Conservation (phyloP, 2,329 filamentous ascomycete species). For the Capronia coronata region DNA sequence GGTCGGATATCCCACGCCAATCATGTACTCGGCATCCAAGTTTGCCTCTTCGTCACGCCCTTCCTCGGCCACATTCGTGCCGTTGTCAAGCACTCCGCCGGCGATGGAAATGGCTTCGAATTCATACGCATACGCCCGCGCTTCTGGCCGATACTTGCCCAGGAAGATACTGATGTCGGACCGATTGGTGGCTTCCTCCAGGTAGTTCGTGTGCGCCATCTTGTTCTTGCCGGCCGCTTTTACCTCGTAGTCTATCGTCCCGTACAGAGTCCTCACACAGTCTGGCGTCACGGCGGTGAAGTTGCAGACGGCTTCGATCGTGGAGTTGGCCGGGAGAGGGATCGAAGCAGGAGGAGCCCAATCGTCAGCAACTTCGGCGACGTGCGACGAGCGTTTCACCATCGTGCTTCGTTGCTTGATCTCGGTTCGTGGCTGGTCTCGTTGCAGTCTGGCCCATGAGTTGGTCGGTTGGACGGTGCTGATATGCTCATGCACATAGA, state of each 20-base stretch:
- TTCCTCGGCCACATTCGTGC: conserved; percentile 17
- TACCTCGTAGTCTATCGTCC: conserved; percentile 49
- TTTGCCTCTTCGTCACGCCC: conserved; percentile 19
- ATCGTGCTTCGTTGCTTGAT: not conserved
- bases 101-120: conserved; percentile 32
- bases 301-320: conserved; percentile 43
- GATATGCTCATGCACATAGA: conserved; percentile 24
- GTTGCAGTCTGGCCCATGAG: conserved; percentile 18
- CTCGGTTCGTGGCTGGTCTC: conserved; percentile 11
- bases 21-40: conserved; percentile 25
- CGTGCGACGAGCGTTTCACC: conserved; percentile 13
- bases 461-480: conserved; percentile 24
- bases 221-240: conserved; percentile 39
- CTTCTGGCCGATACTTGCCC: conserved; percentile 35
- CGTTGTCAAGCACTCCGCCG: conserved; percentile 29
- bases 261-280: conserved; percentile 50
- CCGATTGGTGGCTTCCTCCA: conserved; percentile 44
- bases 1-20: conserved; percentile 27
- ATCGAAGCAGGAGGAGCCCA: conserved; percentile 11
- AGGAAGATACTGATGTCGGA: conserved; percentile 37
- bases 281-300: conserved; percentile 47
- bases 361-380: conserved; percentile 9
- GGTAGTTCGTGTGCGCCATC: conserved; percentile 43
- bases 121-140: conserved; percentile 34
- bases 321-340: conserved; percentile 18